A percentile compares a stretch with the other conserved stretches of the same genome.
Conservation (phyloP, 495 filamentous ascomycete genomes). For the Daldinia bambusicola region DNA sequence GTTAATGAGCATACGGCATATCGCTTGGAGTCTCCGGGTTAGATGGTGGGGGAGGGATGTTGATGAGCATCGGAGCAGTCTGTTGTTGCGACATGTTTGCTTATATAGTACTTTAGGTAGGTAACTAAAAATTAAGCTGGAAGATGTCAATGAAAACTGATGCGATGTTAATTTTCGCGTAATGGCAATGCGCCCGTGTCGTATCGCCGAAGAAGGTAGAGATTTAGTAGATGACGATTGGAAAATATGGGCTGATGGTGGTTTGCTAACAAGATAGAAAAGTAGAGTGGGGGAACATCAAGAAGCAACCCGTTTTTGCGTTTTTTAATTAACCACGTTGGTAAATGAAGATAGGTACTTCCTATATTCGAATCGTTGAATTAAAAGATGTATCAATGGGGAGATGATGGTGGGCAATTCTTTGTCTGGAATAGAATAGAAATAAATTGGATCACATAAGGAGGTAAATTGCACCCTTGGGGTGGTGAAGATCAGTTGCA, state of each 20-base stretch:
- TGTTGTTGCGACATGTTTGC: constrained; percentile 53
- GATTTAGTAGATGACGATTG: constrained; percentile 7
- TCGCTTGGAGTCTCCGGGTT: constrained; percentile 90
- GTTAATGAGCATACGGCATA: constrained; percentile 77
- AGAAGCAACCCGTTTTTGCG: not conserved
- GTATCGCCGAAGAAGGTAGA: not conserved
- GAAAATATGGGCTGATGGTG: constrained; percentile 26
- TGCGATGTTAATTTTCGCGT: constrained; percentile 16
- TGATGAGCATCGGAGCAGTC: constrained; percentile 75
- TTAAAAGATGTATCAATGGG: constrained; percentile 12
- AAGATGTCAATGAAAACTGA: constrained; percentile 3
- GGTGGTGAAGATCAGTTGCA: not conserved
- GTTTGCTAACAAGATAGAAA: not conserved
- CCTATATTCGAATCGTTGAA: constrained; percentile 1
- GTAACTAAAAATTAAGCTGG: not conserved
- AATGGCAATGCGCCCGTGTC: constrained; percentile 5
- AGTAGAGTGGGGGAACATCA: constrained; percentile 2
- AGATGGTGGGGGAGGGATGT: constrained; percentile 84
- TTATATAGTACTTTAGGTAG: not conserved
- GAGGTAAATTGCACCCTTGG: not conserved
- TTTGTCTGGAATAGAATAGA: constrained; percentile 20
- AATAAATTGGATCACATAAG: not conserved
- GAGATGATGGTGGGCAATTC: not conserved
- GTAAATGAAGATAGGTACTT: constrained; percentile 6
- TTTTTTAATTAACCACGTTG: constrained; percentile 1